These are phyloP conservation scores for Ramichloridium luteum DNA, from an alignment of 2,329 filamentous ascomycete species.

Conservation along the genomic window DNA sequence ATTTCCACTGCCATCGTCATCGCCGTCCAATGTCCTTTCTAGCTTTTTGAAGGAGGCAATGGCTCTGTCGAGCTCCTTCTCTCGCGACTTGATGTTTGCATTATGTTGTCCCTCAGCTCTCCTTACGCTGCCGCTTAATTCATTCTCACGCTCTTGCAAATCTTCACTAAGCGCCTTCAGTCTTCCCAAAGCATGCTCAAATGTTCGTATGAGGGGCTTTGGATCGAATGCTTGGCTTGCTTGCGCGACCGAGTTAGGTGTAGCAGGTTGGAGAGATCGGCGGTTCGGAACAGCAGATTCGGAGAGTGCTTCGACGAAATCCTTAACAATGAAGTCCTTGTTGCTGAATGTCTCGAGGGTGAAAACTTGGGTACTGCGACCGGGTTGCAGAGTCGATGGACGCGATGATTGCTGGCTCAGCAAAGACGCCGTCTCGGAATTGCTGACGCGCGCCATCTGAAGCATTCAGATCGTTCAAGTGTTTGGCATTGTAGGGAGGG, in stretches of 20 bases:
- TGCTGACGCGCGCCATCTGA: slow-evolving; percentile 10
- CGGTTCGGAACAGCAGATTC: slow-evolving; percentile 72
- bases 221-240: slow-evolving; percentile 58
- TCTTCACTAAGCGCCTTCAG: slow-evolving; percentile 65
- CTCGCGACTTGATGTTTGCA: slow-evolving; percentile 75
- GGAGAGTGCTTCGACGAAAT: slow-evolving; percentile 89
- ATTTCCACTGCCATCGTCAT: slow-evolving; percentile 56
- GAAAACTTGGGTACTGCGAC: slow-evolving; percentile 42
- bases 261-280: slow-evolving; percentile 49
- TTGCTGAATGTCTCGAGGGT: slow-evolving; percentile 61
- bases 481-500: no score
- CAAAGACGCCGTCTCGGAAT: slow-evolving; percentile 30
- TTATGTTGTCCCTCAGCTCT: slow-evolving; percentile 87
- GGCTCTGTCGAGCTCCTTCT: slow-evolving; percentile 79
- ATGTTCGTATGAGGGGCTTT: slow-evolving; percentile 90
- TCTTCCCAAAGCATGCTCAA: slow-evolving; percentile 64
- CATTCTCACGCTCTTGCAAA: slow-evolving; percentile 79
- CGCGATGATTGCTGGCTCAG: slow-evolving; percentile 25
- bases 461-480: no score
- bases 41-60: slow-evolving; percentile 86
- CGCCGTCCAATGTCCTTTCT: slow-evolving; percentile 60
- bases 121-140: slow-evolving; percentile 77
- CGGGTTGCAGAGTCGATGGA: slow-evolving; percentile 17
- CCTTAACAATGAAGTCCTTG: slow-evolving; percentile 88
- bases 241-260: slow-evolving; percentile 21